A percentile compares a stretch with the other conserved stretches of the same genome.
phyloP scores from a whole-genome alignment of 2,329 filamentous ascomycete genomes.

The Xylaria polymorpha region DNA sequence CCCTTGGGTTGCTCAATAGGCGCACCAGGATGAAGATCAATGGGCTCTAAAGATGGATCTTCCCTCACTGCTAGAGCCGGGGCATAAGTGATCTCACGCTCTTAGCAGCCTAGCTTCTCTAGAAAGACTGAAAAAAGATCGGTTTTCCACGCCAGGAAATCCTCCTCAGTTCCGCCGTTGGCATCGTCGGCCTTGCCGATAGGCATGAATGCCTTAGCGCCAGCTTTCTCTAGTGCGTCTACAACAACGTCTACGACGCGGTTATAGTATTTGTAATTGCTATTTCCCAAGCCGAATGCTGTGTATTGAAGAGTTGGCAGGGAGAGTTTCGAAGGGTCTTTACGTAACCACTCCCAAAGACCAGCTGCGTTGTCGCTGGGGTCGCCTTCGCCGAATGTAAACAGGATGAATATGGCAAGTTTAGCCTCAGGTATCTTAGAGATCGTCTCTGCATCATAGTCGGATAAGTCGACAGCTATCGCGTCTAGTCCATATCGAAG shows the following conservation, averaged over 20 bases:
- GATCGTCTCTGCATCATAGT: slow-evolving; percentile 12
- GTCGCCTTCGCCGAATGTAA: slow-evolving; percentile 15
- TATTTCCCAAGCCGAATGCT: slow-evolving; percentile 16
- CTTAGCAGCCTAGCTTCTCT: slow-evolving; percentile 1
- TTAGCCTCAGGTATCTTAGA: slow-evolving; percentile 3
- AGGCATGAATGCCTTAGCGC: slow-evolving; percentile 9
- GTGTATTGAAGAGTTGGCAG: slow-evolving; percentile 1
- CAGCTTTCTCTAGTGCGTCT: neutral
- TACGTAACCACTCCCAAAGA: slow-evolving; percentile 14
- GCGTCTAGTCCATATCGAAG: slow-evolving; percentile 7
- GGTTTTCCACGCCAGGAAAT: slow-evolving; percentile 5
- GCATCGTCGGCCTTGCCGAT: slow-evolving; percentile 12
- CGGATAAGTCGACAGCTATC: slow-evolving; percentile 11
- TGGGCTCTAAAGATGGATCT: slow-evolving; percentile 11
- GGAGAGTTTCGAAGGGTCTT: neutral
- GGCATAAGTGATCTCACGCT: slow-evolving; percentile 4
- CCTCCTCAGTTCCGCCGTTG: slow-evolving; percentile 7
- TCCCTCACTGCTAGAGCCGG: slow-evolving; percentile 6
- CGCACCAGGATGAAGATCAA: slow-evolving; percentile 8
- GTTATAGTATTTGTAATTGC: slow-evolving; percentile 16
- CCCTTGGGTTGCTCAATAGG: neutral
- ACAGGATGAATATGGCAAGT: slow-evolving; percentile 9
- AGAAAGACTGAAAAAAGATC: neutral
- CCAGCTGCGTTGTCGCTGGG: slow-evolving; percentile 2
- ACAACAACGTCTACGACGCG: slow-evolving; percentile 12